Base-by-base conservation (phyloP, 2,329 filamentous ascomycete genomes). In the Penicillium sp. region DNA sequence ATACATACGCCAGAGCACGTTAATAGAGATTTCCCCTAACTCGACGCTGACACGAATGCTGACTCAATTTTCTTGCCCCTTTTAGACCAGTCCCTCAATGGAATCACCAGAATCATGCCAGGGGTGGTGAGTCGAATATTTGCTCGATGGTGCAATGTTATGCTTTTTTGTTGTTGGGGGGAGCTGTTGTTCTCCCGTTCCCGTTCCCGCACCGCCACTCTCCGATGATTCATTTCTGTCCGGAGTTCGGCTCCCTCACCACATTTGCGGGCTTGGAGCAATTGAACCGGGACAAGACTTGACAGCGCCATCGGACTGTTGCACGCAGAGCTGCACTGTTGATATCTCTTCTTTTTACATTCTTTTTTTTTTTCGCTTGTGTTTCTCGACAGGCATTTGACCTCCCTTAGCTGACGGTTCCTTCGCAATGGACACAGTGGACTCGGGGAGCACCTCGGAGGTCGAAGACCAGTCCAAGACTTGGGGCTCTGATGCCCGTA, bases 401-500 rank as follows among this genome's bases (percentile, higher is more conserved):
- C 5, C 35, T 36, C 39, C 43, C 18, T 54, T 61, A 60, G 64
- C 69, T 73, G 52, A 72, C 62, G 56, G 51, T 57, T 53, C 57
- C 59, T 18, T 56, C 54, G 61, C 64, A 57, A 75, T 75, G 73
- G 69, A 73, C 61, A 61, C 69, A 75, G 72, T 63, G 37, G 75
- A 75, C 58, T 74, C 70, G 43, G 74, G 72, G 59, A 70, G 67
- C 51, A 61, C 64, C 13, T 75, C 72, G 33, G 74, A 76, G 37
- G 66, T 71, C 41, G 73, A 76, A 60, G 73, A 74, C 49, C 73
- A 71, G 58, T 66, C 65, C 43, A 74, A 71, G 54, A 61, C 62
- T 13, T 75, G 71, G 68, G 70, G 69, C 53, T 73, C 66, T 19
- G 72, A 75, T 53, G 64, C 65, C 54, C 68, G 55, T 27, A 63